Conservation (phyloP, 1,139 yeast species). For the Pichia norvegensis region DNA sequence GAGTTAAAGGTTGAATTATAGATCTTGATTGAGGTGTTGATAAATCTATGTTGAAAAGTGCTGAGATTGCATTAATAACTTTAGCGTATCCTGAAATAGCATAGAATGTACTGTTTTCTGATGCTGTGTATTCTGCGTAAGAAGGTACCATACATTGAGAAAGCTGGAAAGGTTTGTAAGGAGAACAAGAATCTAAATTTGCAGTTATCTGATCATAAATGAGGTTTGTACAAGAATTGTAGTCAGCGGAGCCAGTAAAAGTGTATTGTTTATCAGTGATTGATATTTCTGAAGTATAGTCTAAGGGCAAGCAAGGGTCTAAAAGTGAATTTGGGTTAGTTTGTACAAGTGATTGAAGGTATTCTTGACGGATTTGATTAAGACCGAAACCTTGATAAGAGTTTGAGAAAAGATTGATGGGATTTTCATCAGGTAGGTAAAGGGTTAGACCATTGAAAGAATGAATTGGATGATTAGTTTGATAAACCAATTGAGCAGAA, state of each 20-base stretch:
- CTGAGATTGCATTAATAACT: conserved; percentile 38
- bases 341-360: conserved; percentile 33
- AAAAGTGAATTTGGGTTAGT: conserved; percentile 15
- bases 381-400: conserved; percentile 76
- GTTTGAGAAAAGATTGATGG: conserved; percentile 48
- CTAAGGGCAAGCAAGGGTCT: conserved; percentile 61
- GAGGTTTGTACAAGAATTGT: conserved; percentile 42
- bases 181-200: conserved; percentile 20
- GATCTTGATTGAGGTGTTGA: not conserved
- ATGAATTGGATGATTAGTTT: conserved; percentile 52
- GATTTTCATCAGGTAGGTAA: conserved; percentile 39
- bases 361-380: conserved; percentile 54
- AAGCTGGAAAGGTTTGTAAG: not conserved
- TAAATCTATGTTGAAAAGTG: conserved; percentile 28
- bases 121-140: conserved; percentile 46
- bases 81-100: conserved; percentile 86
- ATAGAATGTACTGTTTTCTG: conserved; percentile 43
- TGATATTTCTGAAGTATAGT: conserved; percentile 17
- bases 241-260: conserved; percentile 51
- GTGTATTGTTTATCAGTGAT: conserved; percentile 12
- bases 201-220: conserved; percentile 47
- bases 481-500: conserved; percentile 75
- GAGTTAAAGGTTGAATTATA: conserved; percentile 20
- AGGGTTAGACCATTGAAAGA: conserved; percentile 42
- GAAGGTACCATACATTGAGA: conserved; percentile 23